Base-by-base conservation (phyloP, 352 stramenopile species). In the Pythium aquatile region DNA sequence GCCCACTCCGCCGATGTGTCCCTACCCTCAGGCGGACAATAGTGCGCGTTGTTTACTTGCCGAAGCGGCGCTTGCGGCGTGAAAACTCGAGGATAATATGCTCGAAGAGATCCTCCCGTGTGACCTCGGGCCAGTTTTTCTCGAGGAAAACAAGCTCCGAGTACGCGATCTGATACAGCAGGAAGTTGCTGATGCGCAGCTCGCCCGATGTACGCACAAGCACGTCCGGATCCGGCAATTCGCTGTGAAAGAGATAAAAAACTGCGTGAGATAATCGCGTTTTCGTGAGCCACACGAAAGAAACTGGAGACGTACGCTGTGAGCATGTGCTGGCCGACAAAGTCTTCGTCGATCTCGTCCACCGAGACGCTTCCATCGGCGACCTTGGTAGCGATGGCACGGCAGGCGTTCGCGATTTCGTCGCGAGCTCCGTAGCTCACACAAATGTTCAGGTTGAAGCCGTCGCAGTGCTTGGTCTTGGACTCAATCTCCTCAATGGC, bases 101-200 rank as follows among this genome's bases (percentile, higher is more conserved):
- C 53, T 72, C 75, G 48, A 81, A 62, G 57, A 98, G 78, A 63
- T 97, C 90, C 29, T 88, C 68, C 20, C 72, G 77, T 47, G 80
- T 96, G 66, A 98, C 84, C 70, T 98, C 96, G 30, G 96, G 97
- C 96, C 96, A 99, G 44, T 93, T 83, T 74, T 99, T 98, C 66
- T 97, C 81, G 46, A 96, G 83, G 70, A 99, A 97, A 65, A 97
- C 95, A 14, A 99, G 73, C 76, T 99, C 96, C 46, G 94, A 76
- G 81, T 99, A 98, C 30, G 95, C 95, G 48, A 91, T 85, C 72
- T 99, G 94, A 80, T 89, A 99, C 8, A 99, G 73, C 49, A 99
- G 68, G 70, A 99, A 99, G 74, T 99, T 99, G 73, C 89, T 98
- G 48, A 99, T 81, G 49, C 97, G 90, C 55, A 86, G 71, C 72